These are phyloP conservation scores for Chytriomyces confervae DNA, from an alignment of 192 early-diverging fungal species.

Conservation along the genomic window DNA sequence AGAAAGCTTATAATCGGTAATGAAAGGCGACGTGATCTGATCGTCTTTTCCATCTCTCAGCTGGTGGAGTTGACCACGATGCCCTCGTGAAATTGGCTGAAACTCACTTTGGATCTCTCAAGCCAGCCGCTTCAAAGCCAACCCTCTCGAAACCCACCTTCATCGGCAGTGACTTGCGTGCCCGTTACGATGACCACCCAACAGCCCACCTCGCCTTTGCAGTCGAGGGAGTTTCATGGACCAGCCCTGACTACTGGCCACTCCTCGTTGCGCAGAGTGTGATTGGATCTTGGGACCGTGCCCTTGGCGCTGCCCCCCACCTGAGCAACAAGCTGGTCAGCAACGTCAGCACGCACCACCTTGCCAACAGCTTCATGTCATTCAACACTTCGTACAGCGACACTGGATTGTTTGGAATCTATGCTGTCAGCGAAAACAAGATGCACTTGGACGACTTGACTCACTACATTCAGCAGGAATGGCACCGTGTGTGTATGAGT, in stretches of 20 bases:
- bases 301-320: slow-evolving; percentile 86
- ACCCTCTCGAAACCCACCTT: slow-evolving; percentile 74
- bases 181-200: slow-evolving; percentile 86
- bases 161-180: slow-evolving; percentile 87
- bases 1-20: not conserved
- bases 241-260: slow-evolving; percentile 93
- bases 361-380: slow-evolving; percentile 99
- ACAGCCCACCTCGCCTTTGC: slow-evolving; percentile 95
- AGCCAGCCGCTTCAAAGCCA: slow-evolving; percentile 54
- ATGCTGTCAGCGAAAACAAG: slow-evolving; percentile 84
- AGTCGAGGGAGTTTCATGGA: slow-evolving; percentile 96
- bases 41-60: not conserved
- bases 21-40: not conserved
- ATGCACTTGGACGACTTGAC: slow-evolving; percentile 84
- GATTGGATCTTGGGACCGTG: slow-evolving; percentile 96
- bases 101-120: slow-evolving; percentile 87
- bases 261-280: slow-evolving; percentile 94
- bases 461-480: slow-evolving; percentile 90
- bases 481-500: slow-evolving; percentile 82
- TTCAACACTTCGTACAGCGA: slow-evolving; percentile 99
- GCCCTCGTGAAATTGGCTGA: slow-evolving; percentile 89
- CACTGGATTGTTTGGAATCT: slow-evolving; percentile 97
- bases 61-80: slow-evolving; percentile 92
- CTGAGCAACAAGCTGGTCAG: slow-evolving; percentile 85
- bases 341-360: slow-evolving; percentile 74